Percentiles rank a stretch among this genome's conserved stretches.
Evolutionary conservation across 2,329 filamentous ascomycete genomes (phyloP).

Genomic region (Cylindrodendrum hubeiense): DNA sequence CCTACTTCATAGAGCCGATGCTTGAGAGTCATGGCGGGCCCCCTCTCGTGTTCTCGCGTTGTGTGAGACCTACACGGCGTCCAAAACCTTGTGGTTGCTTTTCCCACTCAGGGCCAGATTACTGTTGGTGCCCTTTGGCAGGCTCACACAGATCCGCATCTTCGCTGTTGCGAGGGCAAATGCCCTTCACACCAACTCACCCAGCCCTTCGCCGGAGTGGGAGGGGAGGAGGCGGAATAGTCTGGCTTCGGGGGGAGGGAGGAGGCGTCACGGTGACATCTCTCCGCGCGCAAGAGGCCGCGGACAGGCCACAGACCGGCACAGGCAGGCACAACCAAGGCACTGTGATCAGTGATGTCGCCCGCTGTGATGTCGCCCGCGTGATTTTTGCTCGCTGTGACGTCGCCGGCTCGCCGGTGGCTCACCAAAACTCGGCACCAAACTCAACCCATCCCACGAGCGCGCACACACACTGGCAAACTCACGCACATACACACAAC

Average conservation of each 20-base stretch:
- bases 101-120: slow-evolving; percentile 31
- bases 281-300: slow-evolving; percentile 10
- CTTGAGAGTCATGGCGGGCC: not conserved
- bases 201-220: slow-evolving; percentile 12
- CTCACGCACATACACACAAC: slow-evolving; percentile 8
- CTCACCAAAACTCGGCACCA: not conserved
- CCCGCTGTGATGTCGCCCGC: no score
- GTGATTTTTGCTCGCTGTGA: no score
- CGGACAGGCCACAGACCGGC: not conserved
- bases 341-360: not conserved
- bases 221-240: not conserved
- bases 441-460: not conserved
- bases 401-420: not conserved
- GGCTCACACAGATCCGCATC: slow-evolving; percentile 32
- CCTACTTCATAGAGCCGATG: not conserved
- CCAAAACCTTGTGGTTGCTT: slow-evolving; percentile 30
- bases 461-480: not conserved
- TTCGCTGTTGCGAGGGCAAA: slow-evolving; percentile 31
- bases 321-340: not conserved
- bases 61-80: slow-evolving; percentile 39
- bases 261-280: not conserved
- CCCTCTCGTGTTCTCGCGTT: slow-evolving; percentile 8
- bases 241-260: not conserved
- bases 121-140: slow-evolving; percentile 18
- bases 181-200: slow-evolving; percentile 2